Evolutionary conservation across 352 stramenopile species (phyloP), one percentile per base, ranked within the genome.

Genomic region (Pythium volutum): DNA sequence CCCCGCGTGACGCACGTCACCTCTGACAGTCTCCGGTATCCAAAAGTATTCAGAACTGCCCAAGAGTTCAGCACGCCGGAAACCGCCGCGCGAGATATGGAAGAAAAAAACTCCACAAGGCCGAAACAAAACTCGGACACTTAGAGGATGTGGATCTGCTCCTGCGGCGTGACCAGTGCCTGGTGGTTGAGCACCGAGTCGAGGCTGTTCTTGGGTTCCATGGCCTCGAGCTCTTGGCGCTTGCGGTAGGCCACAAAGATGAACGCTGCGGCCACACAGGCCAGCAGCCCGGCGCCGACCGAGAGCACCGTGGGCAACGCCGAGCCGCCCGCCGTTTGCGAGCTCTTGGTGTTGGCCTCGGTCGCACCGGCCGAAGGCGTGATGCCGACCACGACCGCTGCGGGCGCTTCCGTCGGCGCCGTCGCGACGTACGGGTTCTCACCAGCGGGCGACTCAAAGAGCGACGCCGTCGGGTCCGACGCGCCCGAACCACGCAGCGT

Each of bases 201-300:
- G 26, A 42, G 26, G 47, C 48, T 42, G 23, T 59, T 26, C 59
- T 66, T 66, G 31, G 50, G 59, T 34, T 60, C 59, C 51, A 60
- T 43, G 12, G 16, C 50, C 34, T 66, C 59, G 22, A 66, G 43
- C 42, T 55, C 8, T 26, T 59, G 58, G 50, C 52, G 50, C 43
- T 66, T 66, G 42, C 51, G 55, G 50, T 66, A 58, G 5, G 49
- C 59, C 27, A 60, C 59, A 14, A 60, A 51, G 25, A 66, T 66
- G 43, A 60, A 50, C 4, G 43, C 51, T 23, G 20, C 50, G 33
- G 43, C 59, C 5, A 60, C 59, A 46, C 29, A 50, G 5, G 59
- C 59, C 3, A 66, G 33, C 8, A 56, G 12, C 15, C 59, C 59
- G 12, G 52, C 52, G 25, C 42, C 59, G 7, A 65, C 34, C 3